Conservation (phyloP, 2,329 filamentous ascomycete species). For the Fusarium albosuccineum region DNA sequence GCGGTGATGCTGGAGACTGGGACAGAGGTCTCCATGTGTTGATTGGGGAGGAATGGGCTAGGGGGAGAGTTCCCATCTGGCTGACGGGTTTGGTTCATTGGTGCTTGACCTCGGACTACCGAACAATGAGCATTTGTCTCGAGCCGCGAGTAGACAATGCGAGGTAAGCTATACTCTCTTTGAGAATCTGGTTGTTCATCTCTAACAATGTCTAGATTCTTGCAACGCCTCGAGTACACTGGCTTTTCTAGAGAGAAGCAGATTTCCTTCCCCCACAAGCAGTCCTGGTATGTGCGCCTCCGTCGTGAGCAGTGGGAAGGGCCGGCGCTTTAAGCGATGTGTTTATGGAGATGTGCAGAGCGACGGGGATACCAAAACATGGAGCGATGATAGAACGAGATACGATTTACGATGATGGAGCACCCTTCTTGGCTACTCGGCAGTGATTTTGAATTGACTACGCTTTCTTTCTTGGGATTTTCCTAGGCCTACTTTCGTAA, state of each 20-base stretch:
- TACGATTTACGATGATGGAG: slow-evolving; percentile 27
- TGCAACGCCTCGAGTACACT: slow-evolving; percentile 74
- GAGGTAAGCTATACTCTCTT: slow-evolving; percentile 70
- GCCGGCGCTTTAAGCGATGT: slow-evolving; percentile 64
- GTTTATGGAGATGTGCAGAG: neutral
- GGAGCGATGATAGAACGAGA: slow-evolving; percentile 28
- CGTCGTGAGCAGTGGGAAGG: slow-evolving; percentile 84
- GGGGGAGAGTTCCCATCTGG: slow-evolving; percentile 87
- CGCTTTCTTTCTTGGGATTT: neutral
- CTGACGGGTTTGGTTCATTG: slow-evolving; percentile 89
- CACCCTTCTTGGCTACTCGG: neutral
- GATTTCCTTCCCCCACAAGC: slow-evolving; percentile 91
- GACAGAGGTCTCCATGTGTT: slow-evolving; percentile 91
- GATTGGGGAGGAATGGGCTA: slow-evolving; percentile 91
- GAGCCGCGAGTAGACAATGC: slow-evolving; percentile 93
- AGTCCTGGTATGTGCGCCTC: slow-evolving; percentile 86
- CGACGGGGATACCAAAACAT: neutral
- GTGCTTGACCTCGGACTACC: slow-evolving; percentile 80
- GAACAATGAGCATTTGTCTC: slow-evolving; percentile 85
- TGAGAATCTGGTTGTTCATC: rapidly evolving
- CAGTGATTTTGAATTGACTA: neutral
- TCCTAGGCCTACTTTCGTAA: neutral
- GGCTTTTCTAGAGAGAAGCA: slow-evolving; percentile 92
- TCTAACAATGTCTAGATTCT: slow-evolving; percentile 47
- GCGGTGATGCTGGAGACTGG: slow-evolving; percentile 78